Base-by-base conservation (phyloP, 1,139 yeast species). In the Nakaseomyces uthaithaninus region DNA sequence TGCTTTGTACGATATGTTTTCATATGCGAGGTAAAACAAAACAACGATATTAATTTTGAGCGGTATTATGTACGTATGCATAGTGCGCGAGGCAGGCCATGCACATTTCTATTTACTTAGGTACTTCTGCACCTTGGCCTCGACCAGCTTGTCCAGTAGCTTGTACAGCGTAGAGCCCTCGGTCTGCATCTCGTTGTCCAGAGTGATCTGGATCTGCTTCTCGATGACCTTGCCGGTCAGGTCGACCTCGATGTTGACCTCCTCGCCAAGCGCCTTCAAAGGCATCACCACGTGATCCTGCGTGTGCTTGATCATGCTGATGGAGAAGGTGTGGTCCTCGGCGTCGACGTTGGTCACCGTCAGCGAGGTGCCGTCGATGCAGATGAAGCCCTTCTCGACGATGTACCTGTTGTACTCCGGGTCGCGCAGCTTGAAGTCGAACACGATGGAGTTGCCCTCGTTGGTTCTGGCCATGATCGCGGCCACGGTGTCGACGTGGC, bases 401-500 rank as follows among this genome's bases (percentile, higher is more conserved):
- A 89, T 81, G 58, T 82, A 93, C 51, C 74, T 75, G 46, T 81
- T 73, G 45, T 75, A 72, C 27, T 56, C 51, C n/a, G 53, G 47
- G 44, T 87, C 94, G 42, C 84, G 67, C 43, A 89, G 71, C 60
- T 73, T 66, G 63, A 91, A 87, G 2, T 86, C 82, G 57, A 77
- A 81, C 2, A 80, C 69, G 27, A 87, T 67, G 2, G 97, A 82
- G 61, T 87, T 84, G 2, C 83, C 93, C 55, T 89, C 97, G 0
- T 73, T 64, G 6, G 49, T 63, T 25, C 65, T 69, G 2, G 63
- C 60, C 1, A 72, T 71, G 28, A 93, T 82, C 24, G 64, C 63
- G 3, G 95, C 96, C 23, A 80, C 71, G 0, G 96, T 85, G 58
- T 91, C 98, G 25, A 93, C 89, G 65, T 91, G 99, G 11, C 98